Conservation (phyloP, 306 rosid species). For the Castanea mollissima region DNA sequence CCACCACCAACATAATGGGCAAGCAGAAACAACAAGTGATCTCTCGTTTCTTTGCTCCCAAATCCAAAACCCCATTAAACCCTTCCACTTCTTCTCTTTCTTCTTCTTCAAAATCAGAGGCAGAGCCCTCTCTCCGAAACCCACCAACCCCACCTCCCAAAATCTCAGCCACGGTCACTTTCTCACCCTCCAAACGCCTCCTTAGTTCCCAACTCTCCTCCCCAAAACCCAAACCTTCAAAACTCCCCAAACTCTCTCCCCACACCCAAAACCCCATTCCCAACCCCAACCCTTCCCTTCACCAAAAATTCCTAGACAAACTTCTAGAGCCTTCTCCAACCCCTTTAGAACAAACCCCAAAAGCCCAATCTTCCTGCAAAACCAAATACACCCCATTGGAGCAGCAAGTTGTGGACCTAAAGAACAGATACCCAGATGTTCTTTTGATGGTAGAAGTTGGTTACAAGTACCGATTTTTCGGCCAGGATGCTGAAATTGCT, state of each 20-base stretch:
- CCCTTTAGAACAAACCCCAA: conserved; percentile 1
- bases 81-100: conserved; percentile 27
- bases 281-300: conserved; percentile 49
- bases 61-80: conserved; percentile 38
- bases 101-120: neutral
- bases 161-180: conserved; percentile 71
- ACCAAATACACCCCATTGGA: conserved; percentile 69
- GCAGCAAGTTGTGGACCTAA: conserved; percentile 69
- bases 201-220: conserved; percentile 48
- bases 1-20: conserved; percentile 49
- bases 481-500: conserved; percentile 76
- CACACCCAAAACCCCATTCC: conserved; percentile 47
- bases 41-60: conserved; percentile 88
- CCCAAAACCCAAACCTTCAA: conserved; percentile 36
- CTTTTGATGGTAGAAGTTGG: conserved; percentile 93
- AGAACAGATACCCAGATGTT: conserved; percentile 70
- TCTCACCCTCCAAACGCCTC: conserved; percentile 83
- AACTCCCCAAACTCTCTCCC: conserved; percentile 62
- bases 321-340: conserved; percentile 59
- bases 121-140: conserved; percentile 17
- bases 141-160: conserved; percentile 59
- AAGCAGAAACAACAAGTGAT: conserved; percentile 85
- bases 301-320: conserved; percentile 67
- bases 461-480: conserved; percentile 78
- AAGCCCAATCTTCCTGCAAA: neutral